Evolutionary conservation across 2,329 filamentous ascomycete species (phyloP).

Genomic region (Pseudonectria buxi): DNA sequence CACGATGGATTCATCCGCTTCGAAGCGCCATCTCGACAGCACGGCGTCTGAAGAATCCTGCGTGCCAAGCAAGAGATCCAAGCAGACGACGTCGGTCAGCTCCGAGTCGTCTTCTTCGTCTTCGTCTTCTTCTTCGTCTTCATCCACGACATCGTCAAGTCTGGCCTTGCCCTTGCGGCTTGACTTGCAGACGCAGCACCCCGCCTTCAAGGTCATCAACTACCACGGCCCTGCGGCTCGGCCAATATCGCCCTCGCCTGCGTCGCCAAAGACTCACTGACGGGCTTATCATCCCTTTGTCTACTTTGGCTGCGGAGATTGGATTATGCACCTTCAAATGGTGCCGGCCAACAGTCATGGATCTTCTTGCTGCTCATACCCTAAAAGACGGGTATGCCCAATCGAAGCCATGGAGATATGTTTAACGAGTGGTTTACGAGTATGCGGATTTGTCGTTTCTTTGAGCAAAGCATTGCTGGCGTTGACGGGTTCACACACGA

Average conservation of each 20-base stretch:
- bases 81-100: slow-evolving; percentile 18
- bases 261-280: neutral
- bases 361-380: too few species aligned
- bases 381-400: too few species aligned
- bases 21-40: slow-evolving; percentile 17
- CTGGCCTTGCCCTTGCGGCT: slow-evolving; percentile 9
- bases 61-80: slow-evolving; percentile 19
- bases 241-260: slow-evolving; percentile 18
- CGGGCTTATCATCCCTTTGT: neutral
- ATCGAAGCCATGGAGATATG: too few species aligned
- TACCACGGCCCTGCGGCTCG: slow-evolving; percentile 15
- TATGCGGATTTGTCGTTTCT: too few species aligned
- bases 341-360: too few species aligned
- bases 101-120: slow-evolving; percentile 17
- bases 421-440: too few species aligned
- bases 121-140: slow-evolving; percentile 4
- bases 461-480: slow-evolving; percentile 5
- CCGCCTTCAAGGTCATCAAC: slow-evolving; percentile 16
- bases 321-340: too few species aligned
- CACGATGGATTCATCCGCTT: slow-evolving; percentile 14
- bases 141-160: too few species aligned
- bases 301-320: too few species aligned
- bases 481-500: slow-evolving; percentile 14
- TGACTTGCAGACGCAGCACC: slow-evolving; percentile 12
- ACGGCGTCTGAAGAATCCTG: slow-evolving; percentile 13